Conservation (phyloP, 2,329 filamentous ascomycete species). For the Paraphaeosphaeria minitans region DNA sequence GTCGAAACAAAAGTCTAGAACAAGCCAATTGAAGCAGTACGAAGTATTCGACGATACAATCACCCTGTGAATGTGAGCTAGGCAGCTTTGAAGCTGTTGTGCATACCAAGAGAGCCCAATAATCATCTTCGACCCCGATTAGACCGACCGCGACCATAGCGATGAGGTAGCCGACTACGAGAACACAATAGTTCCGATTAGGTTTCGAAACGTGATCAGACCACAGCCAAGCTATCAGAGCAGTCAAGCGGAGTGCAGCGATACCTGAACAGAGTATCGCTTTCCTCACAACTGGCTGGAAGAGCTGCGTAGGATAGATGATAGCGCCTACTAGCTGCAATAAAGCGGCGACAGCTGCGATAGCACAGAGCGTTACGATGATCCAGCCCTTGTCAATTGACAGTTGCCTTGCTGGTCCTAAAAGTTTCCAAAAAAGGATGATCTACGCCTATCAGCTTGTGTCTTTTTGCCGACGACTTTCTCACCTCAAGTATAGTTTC, state of each 20-base stretch:
- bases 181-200: neutral
- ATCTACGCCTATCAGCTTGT: neutral
- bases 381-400: neutral
- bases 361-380: neutral
- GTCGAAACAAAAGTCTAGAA: neutral
- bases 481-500: neutral
- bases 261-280: neutral
- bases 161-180: neutral
- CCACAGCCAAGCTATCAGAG: neutral
- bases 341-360: neutral
- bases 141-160: neutral
- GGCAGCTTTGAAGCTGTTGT: neutral
- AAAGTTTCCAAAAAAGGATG: neutral
- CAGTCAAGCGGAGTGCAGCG: neutral
- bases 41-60: neutral
- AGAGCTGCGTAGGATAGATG: neutral
- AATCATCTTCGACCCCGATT: neutral
- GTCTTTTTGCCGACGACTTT: neutral
- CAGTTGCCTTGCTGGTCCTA: neutral
- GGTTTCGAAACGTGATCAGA: neutral
- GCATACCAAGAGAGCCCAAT: neutral
- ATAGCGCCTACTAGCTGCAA: neutral
- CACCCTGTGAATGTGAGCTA: neutral
- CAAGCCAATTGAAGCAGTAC: neutral
- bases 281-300: neutral